Evolutionary conservation across 1,284 basidiomycete genomes (phyloP).

Genomic region (Wolfiporia cocos): DNA sequence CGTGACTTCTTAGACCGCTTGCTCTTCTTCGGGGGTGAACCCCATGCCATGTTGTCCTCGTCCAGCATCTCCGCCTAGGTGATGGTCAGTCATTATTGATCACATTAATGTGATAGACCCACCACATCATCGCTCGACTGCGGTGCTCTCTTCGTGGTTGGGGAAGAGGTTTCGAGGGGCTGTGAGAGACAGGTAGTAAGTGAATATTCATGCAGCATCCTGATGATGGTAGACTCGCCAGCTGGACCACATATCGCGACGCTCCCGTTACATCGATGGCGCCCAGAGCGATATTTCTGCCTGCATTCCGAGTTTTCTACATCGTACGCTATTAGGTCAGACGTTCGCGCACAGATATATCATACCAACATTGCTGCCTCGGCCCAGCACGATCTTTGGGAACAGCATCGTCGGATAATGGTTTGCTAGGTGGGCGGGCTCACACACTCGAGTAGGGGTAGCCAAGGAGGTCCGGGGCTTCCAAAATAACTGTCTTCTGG

Average conservation of each 20-base stretch:
- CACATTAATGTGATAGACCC: neutral
- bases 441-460: no score
- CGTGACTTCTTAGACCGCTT: no score
- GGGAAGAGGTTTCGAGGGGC: no score
- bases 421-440: no score
- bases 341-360: neutral
- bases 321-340: neutral
- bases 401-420: no score
- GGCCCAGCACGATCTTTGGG: no score
- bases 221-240: conserved; percentile 2
- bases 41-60: conserved; percentile 26
- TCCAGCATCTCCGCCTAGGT: conserved; percentile 24
- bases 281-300: neutral
- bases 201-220: no score
- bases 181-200: no score
- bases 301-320: no score
- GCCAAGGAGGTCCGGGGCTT: no score
- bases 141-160: neutral
- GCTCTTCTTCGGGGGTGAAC: conserved; percentile 10
- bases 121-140: neutral
- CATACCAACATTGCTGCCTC: neutral
- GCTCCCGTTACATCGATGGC: neutral
- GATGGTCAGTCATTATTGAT: neutral
- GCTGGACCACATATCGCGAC: neutral
- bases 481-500: no score